These are phyloP conservation scores for Sisymbrium altissimum DNA, from an alignment of 345 rosid species.

Conservation along the genomic window DNA sequence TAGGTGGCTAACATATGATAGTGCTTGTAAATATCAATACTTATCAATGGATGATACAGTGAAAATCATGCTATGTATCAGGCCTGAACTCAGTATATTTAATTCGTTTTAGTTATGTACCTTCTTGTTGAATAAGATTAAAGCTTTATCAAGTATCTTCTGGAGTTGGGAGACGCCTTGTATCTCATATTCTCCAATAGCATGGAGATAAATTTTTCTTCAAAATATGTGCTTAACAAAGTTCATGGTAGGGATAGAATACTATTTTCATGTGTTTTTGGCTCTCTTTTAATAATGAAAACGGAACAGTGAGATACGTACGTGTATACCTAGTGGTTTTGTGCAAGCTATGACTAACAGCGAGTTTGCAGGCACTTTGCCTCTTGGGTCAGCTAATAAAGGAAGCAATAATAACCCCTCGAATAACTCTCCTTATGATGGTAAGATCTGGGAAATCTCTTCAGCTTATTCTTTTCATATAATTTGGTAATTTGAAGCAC, in stretches of 20 bases:
- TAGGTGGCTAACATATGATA: not conserved
- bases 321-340: not conserved
- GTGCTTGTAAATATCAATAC: not conserved
- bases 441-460: slow-evolving; percentile 3
- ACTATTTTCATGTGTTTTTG: not conserved
- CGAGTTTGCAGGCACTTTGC: slow-evolving; percentile 21
- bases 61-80: not conserved
- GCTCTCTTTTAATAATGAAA: not conserved
- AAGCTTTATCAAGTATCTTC: not conserved
- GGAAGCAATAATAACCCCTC: not conserved
- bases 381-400: slow-evolving; percentile 16
- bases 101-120: not conserved
- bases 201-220: not conserved
- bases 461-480: not conserved
- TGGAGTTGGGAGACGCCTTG: not conserved
- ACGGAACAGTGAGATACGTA: not conserved
- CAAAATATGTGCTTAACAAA: not conserved
- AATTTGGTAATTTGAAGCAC: not conserved
- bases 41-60: not conserved
- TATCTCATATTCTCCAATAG: not conserved
- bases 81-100: not conserved
- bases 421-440: slow-evolving; percentile 18
- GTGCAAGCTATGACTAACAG: slow-evolving; percentile 4
- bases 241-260: not conserved
- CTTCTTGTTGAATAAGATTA: not conserved